These are phyloP conservation scores for Ascochyta rabiei DNA, from an alignment of 2,329 filamentous ascomycete genomes.

Conservation along the genomic window DNA sequence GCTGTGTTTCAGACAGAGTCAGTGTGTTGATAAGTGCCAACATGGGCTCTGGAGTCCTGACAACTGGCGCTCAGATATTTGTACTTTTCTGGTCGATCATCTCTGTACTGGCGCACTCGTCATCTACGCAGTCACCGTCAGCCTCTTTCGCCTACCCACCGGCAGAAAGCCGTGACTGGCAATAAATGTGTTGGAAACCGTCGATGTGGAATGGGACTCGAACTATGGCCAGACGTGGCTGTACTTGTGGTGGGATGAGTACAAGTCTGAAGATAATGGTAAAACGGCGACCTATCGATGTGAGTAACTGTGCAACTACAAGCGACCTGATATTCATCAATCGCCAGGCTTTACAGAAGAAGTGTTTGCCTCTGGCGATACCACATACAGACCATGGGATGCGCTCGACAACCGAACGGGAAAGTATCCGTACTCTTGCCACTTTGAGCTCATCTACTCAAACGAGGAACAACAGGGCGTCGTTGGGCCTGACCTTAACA, in stretches of 20 bases:
- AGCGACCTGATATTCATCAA: neutral
- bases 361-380: constrained; percentile 4
- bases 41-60: neutral
- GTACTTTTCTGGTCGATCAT: neutral
- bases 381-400: constrained; percentile 4
- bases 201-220: constrained; percentile 4
- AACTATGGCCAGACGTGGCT: constrained; percentile 7
- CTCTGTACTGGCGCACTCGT: neutral
- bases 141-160: constrained; percentile 9
- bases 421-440: constrained; percentile 4
- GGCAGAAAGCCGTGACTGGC: neutral
- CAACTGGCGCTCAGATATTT: neutral
- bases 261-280: neutral
- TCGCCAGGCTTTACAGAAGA: neutral
- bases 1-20: too few relatives aligned
- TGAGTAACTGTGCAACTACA: neutral
- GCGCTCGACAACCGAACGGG: constrained; percentile 1
- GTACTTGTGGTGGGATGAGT: constrained; percentile 6
- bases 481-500: neutral
- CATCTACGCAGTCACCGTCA: neutral
- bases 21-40: neutral
- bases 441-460: constrained; percentile 9
- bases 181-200: constrained; percentile 6
- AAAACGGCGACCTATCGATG: neutral
- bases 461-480: neutral